Base-by-base conservation (phyloP, 257 asterid species). In the Nicotiana attenuata region DNA sequence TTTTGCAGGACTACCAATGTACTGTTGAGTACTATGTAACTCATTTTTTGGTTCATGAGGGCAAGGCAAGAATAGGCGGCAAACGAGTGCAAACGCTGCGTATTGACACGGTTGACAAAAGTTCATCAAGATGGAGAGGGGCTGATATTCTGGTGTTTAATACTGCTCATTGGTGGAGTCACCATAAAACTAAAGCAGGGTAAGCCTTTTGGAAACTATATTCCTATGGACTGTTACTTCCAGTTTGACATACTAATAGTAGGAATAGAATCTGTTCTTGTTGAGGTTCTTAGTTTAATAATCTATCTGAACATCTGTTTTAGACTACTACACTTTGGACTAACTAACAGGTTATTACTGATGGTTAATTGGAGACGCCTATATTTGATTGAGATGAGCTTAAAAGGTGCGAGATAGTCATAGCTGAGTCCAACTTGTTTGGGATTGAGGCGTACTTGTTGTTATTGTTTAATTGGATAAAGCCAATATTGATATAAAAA, bases 121-220 rank as follows among this genome's bases (percentile, higher is more conserved):
- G 93, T 68, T 91, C 99, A 3, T 91, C 97, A 3, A 92, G 94
- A 85, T 96, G 99, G 99, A 92, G 89, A 83, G 89, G 96, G 73
- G 98, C 97, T 16, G 97, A 91, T 90, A 87, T 96, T 87, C 88
- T 96, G 24, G 94, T 94, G 10, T 96, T 96, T 88, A 96, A 96
- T 81, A 94, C 97, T 60, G 98, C 98, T 69, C 98, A 96, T 82
- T 96, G 98, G 98, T 96, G 98, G 99, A 91, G 64, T 76, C 98
- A 94, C 90, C 89, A 86, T 56, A 96, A 96, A 84, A 93, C 98
- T 8, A 93, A 90, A 88, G 92, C 98, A 0, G 98, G 99, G 99
- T 94, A 75, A 86, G 89, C 80, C 66, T 55, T 24, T 65, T 50
- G 33, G 10, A 15, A 8, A 11, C 4, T 50, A 24, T 19, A 14